These are phyloP conservation scores for Fragaria vesca DNA, from an alignment of 306 rosid genomes.

Conservation along the genomic window DNA sequence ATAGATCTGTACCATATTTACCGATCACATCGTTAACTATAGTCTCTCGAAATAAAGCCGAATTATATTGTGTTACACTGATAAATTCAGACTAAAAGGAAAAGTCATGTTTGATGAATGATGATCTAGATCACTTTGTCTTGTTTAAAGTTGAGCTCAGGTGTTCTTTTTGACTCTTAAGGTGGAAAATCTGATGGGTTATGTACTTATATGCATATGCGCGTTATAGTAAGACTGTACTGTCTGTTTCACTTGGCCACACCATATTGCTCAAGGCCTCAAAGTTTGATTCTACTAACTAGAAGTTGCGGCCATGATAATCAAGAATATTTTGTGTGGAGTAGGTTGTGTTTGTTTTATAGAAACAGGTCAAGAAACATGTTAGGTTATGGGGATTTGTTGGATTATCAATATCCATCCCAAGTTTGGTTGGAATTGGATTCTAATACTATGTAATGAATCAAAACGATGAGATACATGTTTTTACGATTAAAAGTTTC, in stretches of 20 bases:
- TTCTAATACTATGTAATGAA: not conserved
- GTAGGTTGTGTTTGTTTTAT: conserved; percentile 1
- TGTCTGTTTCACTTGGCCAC: not conserved
- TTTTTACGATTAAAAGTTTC: not conserved
- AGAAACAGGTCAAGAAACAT: not conserved
- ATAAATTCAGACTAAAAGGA: not conserved
- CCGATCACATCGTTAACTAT: not conserved
- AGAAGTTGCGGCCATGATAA: not conserved
- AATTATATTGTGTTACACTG: not conserved
- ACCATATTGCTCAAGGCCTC: conserved; percentile 2
- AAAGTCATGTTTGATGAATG: conserved; percentile 43
- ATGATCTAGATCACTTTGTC: conserved; percentile 28
- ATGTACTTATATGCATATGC: not conserved
- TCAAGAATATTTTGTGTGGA: not conserved
- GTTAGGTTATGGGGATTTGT: not conserved
- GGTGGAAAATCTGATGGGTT: not conserved
- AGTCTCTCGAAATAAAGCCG: not conserved
- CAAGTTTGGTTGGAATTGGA: not conserved
- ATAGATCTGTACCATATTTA: not conserved
- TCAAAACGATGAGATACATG: not conserved
- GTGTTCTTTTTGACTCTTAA: conserved; percentile 48
- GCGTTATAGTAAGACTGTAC: not conserved
- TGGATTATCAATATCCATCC: not conserved
- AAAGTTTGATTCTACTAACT: not conserved
- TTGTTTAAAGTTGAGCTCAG: conserved; percentile 33